Conservation (phyloP, 2,329 filamentous ascomycete genomes). For the Fusarium graminum region DNA sequence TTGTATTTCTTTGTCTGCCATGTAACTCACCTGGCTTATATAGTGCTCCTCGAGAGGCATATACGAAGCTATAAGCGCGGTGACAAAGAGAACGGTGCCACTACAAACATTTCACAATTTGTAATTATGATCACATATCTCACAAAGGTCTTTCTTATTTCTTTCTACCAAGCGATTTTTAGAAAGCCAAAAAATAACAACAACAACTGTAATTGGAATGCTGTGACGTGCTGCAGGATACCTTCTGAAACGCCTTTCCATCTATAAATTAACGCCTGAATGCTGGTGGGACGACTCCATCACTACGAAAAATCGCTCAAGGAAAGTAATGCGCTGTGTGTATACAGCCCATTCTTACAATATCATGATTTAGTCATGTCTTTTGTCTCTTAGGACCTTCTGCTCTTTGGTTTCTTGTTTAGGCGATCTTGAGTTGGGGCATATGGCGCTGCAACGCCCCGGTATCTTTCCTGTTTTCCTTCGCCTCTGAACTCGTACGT, state of each 20-base stretch:
- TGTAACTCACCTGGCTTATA: neutral
- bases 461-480: slow-evolving; percentile 59
- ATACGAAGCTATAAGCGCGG: neutral
- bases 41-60: neutral
- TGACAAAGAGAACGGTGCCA: neutral
- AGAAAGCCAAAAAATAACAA: neutral
- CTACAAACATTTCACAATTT: neutral
- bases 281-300: slow-evolving; percentile 16
- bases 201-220: slow-evolving; percentile 13
- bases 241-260: slow-evolving; percentile 19
- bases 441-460: slow-evolving; percentile 70
- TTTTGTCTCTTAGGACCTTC: slow-evolving; percentile 46
- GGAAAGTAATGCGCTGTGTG: slow-evolving; percentile 12
- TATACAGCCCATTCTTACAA: slow-evolving; percentile 27
- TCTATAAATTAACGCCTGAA: slow-evolving; percentile 36
- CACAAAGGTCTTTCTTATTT: neutral
- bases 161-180: neutral
- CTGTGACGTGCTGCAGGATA: slow-evolving; percentile 21
- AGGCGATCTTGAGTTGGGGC: slow-evolving; percentile 66
- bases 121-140: neutral
- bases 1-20: neutral
- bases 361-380: slow-evolving; percentile 21
- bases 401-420: slow-evolving; percentile 54
- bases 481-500: slow-evolving; percentile 65
- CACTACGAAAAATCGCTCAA: slow-evolving; percentile 27